A percentile compares a stretch with the other conserved stretches of the same genome.
Conservation (phyloP, 1,284 basidiomycete species). For the Sanghuangporus sanghuang region DNA sequence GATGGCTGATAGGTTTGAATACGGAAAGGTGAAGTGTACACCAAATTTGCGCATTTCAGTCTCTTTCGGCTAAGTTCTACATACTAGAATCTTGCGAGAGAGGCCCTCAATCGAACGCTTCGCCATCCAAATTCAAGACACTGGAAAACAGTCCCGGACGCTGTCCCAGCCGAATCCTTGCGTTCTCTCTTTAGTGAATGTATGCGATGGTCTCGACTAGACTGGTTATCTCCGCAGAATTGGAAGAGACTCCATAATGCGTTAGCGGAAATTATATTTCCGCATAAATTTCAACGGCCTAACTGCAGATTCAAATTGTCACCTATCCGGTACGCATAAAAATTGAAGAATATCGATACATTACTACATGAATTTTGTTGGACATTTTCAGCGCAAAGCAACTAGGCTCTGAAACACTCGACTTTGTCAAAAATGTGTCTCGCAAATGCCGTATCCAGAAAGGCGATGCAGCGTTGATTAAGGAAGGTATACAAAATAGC, state of each 20-base stretch:
- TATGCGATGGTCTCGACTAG: neutral
- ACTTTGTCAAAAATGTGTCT: neutral
- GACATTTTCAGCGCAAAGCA: neutral
- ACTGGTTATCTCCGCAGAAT: neutral
- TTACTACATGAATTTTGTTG: neutral
- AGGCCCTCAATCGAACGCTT: neutral
- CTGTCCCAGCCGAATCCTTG: neutral
- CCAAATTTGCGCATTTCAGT: no score
- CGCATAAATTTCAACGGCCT: neutral
- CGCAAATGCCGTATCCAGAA: neutral
- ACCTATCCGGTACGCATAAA: neutral
- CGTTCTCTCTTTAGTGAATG: neutral
- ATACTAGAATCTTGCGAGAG: neutral
- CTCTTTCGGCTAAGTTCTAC: neutral
- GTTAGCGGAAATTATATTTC: neutral
- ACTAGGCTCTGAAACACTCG: neutral
- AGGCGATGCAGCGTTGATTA: neutral
- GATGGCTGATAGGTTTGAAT: neutral
- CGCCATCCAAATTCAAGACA: neutral
- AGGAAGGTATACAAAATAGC: neutral
- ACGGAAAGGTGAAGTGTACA: neutral
- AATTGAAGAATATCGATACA: neutral
- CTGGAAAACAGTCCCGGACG: neutral
- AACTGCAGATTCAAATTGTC: neutral
- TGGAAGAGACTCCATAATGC: neutral